Percentiles rank a stretch among this genome's conserved stretches.
Evolutionary conservation across 1,284 basidiomycete genomes (phyloP).

Genomic region (Irpex rosettiformis): DNA sequence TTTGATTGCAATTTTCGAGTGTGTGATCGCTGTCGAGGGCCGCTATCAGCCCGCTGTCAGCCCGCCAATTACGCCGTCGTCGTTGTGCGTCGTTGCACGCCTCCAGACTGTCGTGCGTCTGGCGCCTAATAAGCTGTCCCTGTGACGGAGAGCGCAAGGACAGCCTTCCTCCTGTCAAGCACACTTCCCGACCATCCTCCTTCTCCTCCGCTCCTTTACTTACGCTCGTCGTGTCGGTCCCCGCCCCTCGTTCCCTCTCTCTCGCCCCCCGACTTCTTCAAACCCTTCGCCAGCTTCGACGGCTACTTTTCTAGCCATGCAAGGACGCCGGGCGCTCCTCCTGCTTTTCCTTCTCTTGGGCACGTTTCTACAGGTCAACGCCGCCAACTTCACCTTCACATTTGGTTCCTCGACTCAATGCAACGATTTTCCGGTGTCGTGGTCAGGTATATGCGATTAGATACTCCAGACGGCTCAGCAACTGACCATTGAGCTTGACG

Average conservation of each 20-base stretch:
- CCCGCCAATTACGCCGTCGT: too few species aligned
- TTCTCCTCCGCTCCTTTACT: neutral
- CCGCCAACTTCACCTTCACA: slow-evolving; percentile 50
- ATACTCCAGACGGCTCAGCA: neutral
- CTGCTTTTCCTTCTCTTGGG: slow-evolving; percentile 21
- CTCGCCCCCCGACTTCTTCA: neutral
- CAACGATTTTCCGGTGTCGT: slow-evolving; percentile 53
- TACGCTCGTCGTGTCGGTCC: neutral
- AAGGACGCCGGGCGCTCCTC: slow-evolving; percentile 20
- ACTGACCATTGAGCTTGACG: slow-evolving; percentile 4
- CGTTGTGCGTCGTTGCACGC: too few species aligned
- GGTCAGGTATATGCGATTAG: slow-evolving; percentile 49
- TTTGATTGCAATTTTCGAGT: too few species aligned
- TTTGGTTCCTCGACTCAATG: slow-evolving; percentile 52
- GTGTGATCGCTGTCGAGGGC: too few species aligned
- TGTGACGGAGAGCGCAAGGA: neutral
- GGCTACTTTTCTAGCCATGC: slow-evolving; percentile 14
- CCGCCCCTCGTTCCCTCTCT: neutral
- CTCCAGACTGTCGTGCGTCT: neutral
- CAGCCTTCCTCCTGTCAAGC: slow-evolving; percentile 2
- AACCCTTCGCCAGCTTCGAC: neutral
- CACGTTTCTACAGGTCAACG: slow-evolving; percentile 26
- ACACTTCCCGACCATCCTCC: neutral
- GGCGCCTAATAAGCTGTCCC: neutral
- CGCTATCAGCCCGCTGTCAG: too few species aligned